Evolutionary conservation across 2,329 filamentous ascomycete species (phyloP), one percentile per base, ranked within the genome.

Genomic region (Fusarium bulbicola): DNA sequence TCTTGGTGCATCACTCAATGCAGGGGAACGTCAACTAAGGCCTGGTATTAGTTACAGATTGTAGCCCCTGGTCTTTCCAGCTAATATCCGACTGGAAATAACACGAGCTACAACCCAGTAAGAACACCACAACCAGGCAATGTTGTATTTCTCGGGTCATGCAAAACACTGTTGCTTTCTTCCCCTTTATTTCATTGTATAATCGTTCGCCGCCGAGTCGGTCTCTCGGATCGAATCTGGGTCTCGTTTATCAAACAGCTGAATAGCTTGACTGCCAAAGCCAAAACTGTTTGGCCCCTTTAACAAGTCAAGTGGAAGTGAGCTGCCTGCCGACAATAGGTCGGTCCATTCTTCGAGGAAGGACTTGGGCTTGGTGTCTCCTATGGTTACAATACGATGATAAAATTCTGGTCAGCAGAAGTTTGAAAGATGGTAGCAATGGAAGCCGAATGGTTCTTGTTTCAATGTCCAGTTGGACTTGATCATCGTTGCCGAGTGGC

Each of bases 171-270:
- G 8, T 36, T 28, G 37, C n/a, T 57, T 47, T 46, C 18, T 39
- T 52, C 15, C 4, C 4, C 24, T 18, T 30, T 58, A 7, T 53
- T 28, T 21, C 21, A n/a, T 62, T 59, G 40, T 66, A 18, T 18
- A 34, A 42, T 70, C 56, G 69, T 46, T 70, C 43, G 70, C 21
- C 14, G 30, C n/a, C 20, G 37, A 16, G 18, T 49, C 32, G 36
- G 40, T 21, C 18, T 57, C 28, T 16, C 11, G 30, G 20, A 36
- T 73, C 37, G 64, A 21, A 21, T 57, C 34, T 34, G 32, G 8
- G 37, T 47, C 20, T 54, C 21, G 54, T 26, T 54, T 53, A 53
- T 54, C 56, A 66, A 59, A 54, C 32, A 36, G 30, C 28, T 14
- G 21, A 37, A 26, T 28, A 28, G 13, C 16, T 39, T 21, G 21